Evolutionary conservation across 176 grass and related monocot species (phyloP).

Genomic region (Puya raimondii): DNA sequence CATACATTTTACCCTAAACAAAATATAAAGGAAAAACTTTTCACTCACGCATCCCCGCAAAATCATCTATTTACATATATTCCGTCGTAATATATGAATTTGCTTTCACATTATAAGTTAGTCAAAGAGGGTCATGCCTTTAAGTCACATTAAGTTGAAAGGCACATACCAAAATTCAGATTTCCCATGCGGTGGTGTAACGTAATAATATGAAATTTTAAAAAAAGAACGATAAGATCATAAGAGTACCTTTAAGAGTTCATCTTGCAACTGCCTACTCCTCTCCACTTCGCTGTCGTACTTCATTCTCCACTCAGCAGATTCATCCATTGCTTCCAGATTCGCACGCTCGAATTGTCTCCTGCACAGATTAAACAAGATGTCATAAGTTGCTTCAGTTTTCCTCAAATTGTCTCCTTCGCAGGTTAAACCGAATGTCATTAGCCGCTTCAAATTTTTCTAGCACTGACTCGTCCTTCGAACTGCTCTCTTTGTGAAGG

Average conservation of each 20-base stretch:
- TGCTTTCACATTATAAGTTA: too few species aligned
- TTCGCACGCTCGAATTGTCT: constrained; percentile 48
- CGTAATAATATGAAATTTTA: not conserved
- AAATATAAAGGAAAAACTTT: too few species aligned
- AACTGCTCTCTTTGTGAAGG: too few species aligned
- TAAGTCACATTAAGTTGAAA: not conserved
- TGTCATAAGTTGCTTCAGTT: not conserved
- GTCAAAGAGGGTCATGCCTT: too few species aligned
- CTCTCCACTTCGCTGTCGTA: constrained; percentile 67
- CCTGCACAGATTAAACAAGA: constrained; percentile 10
- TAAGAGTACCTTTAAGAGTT: constrained; percentile 51
- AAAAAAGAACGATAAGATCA: not conserved
- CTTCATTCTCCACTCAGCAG: constrained; percentile 89
- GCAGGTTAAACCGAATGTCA: not conserved
- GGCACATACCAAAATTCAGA: not conserved
- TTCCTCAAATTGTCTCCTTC: not conserved
- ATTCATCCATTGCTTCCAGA: constrained; percentile 98
- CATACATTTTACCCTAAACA: too few species aligned
- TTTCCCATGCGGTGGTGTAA: not conserved
- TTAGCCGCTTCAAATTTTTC: not conserved
- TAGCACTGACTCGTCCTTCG: too few species aligned
- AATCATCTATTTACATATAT: too few species aligned
- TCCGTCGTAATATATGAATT: too few species aligned
- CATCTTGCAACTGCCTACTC: constrained; percentile 51
- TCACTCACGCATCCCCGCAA: too few species aligned